Evolutionary conservation across 2,329 filamentous ascomycete species (phyloP), one percentile per base, ranked within the genome.

Genomic region (Pseudogymnoascus sp.): DNA sequence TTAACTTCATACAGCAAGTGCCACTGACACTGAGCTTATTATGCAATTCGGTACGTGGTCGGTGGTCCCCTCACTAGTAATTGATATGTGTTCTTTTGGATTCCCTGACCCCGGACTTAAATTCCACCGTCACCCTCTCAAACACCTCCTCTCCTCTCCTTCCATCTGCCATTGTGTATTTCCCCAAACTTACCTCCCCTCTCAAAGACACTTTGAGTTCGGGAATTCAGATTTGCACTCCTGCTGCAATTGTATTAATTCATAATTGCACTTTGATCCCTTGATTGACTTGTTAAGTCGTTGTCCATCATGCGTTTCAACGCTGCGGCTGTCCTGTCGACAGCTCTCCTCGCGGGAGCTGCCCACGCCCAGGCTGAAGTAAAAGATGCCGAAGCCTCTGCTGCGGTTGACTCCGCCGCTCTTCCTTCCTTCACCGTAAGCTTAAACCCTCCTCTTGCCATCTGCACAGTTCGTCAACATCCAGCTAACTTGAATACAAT

Each of bases 271-370:
- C 45, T 16, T 52, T 52, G 45, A 52, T 28, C 23, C 45, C 45
- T 67, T 62, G 65, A 69, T 68, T 64, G 43, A 62, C 64, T 62
- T 25, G 63, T 67, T 67, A 64, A 62, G 62, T 63, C 61, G 61
- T 67, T 60, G 61, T 63, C 66, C 82, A 87, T 73, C 74, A 96
- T 96, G 91, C 91, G 89, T 86, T 86, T 96, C 79, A 88, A 89
- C 79, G 81, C 89, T 76, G 84, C 91, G 72, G 88, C 88, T 69
- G 85, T 89, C 69, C 84, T 89, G 73, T 88, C 90, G 75, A 89
- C 90, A 72, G 86, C 89, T 71, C 77, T 91, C 69, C 77, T 89
- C 73, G 88, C 88, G 69, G 84, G 87, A 75, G 85, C 86, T 69
- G 85, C 87, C 67, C 86, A 89, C 68, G 80, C 82, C 64, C 84